These are phyloP conservation scores for Xerocomellus intermedius DNA, from an alignment of 768 basidiomycete genomes.

Conservation along the genomic window DNA sequence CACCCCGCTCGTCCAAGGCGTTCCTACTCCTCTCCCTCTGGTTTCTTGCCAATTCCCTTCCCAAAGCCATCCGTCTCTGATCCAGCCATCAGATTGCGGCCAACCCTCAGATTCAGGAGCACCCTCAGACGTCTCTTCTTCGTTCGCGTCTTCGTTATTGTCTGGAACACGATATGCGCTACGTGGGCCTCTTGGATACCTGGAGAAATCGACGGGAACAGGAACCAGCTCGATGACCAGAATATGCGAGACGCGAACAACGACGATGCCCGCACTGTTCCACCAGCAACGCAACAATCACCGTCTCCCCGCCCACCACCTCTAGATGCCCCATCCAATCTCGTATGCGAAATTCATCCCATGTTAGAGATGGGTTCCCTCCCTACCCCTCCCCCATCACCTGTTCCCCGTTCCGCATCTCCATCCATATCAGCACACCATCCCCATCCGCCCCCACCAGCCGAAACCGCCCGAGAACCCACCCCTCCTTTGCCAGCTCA, in stretches of 20 bases:
- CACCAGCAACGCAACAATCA: conserved; percentile 17
- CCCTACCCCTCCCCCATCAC: conserved; percentile 29
- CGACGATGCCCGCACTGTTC: conserved; percentile 19
- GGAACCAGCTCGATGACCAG: conserved; percentile 10
- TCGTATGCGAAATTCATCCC: conserved; percentile 7
- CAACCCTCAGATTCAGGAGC: conserved; percentile 37
- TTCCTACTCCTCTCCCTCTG: conserved; percentile 63
- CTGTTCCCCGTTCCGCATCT: conserved; percentile 8
- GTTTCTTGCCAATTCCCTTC: conserved; percentile 41
- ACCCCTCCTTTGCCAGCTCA: conserved; percentile 50
- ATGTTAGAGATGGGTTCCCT: conserved; percentile 16
- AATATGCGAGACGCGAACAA: conserved; percentile 4
- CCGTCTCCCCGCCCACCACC: conserved; percentile 23
- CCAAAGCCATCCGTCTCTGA: conserved; percentile 32
- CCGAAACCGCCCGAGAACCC: conserved; percentile 39
- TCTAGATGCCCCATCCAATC: conserved; percentile 14
- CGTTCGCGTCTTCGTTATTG: conserved; percentile 62
- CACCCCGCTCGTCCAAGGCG: conserved; percentile 45
- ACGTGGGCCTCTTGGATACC: conserved; percentile 52
- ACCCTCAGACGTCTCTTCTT: conserved; percentile 63
- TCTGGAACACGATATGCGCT: conserved; percentile 68
- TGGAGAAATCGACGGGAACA: conserved; percentile 22
- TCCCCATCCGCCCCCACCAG: conserved; percentile 17
- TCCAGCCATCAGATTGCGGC: conserved; percentile 36
- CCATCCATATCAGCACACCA: conserved; percentile 9